A percentile compares a stretch with the other conserved stretches of the same genome.
phyloP scores from a whole-genome alignment of 1,139 yeast species.

The Meyerozyma guilliermondii region DNA sequence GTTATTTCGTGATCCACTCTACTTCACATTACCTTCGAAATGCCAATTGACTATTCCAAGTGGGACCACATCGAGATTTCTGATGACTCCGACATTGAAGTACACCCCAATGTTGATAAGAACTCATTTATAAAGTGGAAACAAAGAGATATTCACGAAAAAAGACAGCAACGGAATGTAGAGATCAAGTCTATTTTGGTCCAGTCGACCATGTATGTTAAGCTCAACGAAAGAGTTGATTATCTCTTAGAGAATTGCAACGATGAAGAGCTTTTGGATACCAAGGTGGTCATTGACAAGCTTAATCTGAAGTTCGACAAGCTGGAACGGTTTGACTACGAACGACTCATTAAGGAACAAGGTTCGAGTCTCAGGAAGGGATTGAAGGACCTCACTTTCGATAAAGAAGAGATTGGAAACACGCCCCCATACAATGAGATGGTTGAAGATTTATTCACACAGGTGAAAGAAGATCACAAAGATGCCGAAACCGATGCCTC shows the following conservation, averaged over 20 bases:
- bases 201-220: slow-evolving; percentile 71
- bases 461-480: slow-evolving; percentile 54
- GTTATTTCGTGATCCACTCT: not conserved
- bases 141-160: slow-evolving; percentile 94
- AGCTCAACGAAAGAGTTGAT: slow-evolving; percentile 70
- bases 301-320: slow-evolving; percentile 51
- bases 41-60: slow-evolving; percentile 90
- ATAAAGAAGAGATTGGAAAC: slow-evolving; percentile 51
- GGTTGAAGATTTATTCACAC: slow-evolving; percentile 83
- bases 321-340: slow-evolving; percentile 47
- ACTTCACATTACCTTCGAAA: slow-evolving; percentile 17
- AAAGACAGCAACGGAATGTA: slow-evolving; percentile 71
- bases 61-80: slow-evolving; percentile 97
- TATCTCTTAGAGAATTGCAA: slow-evolving; percentile 41
- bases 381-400: slow-evolving; percentile 36
- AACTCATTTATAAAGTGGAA: slow-evolving; percentile 91
- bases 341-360: slow-evolving; percentile 28
- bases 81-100: slow-evolving; percentile 95
- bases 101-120: slow-evolving; percentile 97
- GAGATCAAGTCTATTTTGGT: slow-evolving; percentile 73
- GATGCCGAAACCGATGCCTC: slow-evolving; percentile 43
- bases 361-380: slow-evolving; percentile 40
- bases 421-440: slow-evolving; percentile 85
- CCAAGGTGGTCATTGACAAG: slow-evolving; percentile 33
- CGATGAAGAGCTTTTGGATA: slow-evolving; percentile 39